A percentile compares a stretch with the other conserved stretches of the same genome.
phyloP scores from a whole-genome alignment of 2,329 filamentous ascomycete genomes.

The Cercospora zeina region DNA sequence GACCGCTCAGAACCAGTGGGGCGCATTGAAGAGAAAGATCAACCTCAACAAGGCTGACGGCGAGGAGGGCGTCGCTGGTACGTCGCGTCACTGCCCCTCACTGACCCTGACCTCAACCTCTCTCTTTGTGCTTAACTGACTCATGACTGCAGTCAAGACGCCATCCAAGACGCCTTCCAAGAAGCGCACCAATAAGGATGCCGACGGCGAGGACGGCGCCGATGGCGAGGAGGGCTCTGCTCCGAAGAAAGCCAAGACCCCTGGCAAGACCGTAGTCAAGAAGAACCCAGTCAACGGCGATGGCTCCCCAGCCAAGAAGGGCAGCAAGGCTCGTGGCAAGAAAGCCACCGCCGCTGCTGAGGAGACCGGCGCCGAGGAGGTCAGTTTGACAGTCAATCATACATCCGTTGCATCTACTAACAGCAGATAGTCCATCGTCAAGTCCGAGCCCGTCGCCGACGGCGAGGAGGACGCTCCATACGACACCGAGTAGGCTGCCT shows the following conservation, averaged over 20 bases:
- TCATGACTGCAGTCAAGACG: slow-evolving; percentile 14
- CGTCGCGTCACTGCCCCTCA: slow-evolving; percentile 4
- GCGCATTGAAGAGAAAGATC: slow-evolving; percentile 41
- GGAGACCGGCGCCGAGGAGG: slow-evolving; percentile 1
- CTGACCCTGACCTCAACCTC: background rate
- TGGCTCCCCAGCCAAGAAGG: slow-evolving; percentile 22
- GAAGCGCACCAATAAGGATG: slow-evolving; percentile 29
- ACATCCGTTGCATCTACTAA: background rate
- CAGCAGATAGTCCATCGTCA: background rate
- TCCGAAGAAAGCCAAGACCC: slow-evolving; percentile 25
- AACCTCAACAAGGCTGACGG: slow-evolving; percentile 19
- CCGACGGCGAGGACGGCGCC: slow-evolving; percentile 29
- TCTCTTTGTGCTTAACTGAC: slow-evolving; percentile 9
- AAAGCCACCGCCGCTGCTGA: background rate
- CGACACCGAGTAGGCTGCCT: background rate
- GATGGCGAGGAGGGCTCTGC: slow-evolving; percentile 22
- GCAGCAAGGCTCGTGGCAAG: background rate
- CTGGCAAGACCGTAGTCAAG: slow-evolving; percentile 17
- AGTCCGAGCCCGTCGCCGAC: background rate
- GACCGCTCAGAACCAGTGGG: slow-evolving; percentile 40
- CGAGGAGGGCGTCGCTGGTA: slow-evolving; percentile 23
- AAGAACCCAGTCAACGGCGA: slow-evolving; percentile 17
- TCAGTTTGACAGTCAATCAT: background rate
- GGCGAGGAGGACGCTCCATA: background rate
- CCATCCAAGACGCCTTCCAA: slow-evolving; percentile 22